Evolutionary conservation across 139 green algal species (phyloP), one percentile per base, ranked within the genome.

Genomic region (Diplosphaera chodatii): DNA sequence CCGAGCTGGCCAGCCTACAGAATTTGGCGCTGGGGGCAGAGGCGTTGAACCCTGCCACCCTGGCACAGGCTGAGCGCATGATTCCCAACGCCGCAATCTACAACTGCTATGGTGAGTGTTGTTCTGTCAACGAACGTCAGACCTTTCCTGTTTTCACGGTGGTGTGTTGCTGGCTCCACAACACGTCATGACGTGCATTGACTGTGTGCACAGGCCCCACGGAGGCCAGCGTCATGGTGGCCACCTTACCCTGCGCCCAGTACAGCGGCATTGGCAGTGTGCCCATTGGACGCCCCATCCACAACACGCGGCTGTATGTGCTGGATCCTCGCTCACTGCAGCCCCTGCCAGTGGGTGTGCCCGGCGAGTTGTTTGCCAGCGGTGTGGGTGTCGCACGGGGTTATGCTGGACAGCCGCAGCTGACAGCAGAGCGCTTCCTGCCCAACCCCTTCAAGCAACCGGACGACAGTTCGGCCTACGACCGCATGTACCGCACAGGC

Each of bases 361-460:
- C 77, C 32, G 82, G 84, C 1, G 84, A 90, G 78, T 73, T 90
- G 63, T 67, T 80, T 40, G 64, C 87, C 33, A 74, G 56, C 37
- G 77, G 79, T 18, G 64, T 78, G 20, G 70, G 73, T 23, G 55
- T 88, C 63, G 83, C 75, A 2, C 55, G 63, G 15, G 83, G 80
- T 29, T 88, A 88, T 66, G 28, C 72, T 10, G 63, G 64, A 27
- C 64, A 62, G 22, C 56, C 70, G 4, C 77, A 84, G 33, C 66
- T 83, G 28, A 86, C 80, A 0, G 66, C 65, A 13, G 79, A 82
- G 32, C 78, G 77, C 27, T 88, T 83, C 34, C 34, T 85, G 20
- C 28, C 71, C 29, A 86, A 84, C 69, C 80, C 82, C 37, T 86
- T 82, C 30, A 69, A 41, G 68, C 29, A 69, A 13, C 67, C 63